A percentile compares a stretch with the other conserved stretches of the same genome.
These are phyloP conservation scores for Thielaviopsis euricoi DNA, from an alignment of 2,329 filamentous ascomycete genomes.

Conservation along the genomic window DNA sequence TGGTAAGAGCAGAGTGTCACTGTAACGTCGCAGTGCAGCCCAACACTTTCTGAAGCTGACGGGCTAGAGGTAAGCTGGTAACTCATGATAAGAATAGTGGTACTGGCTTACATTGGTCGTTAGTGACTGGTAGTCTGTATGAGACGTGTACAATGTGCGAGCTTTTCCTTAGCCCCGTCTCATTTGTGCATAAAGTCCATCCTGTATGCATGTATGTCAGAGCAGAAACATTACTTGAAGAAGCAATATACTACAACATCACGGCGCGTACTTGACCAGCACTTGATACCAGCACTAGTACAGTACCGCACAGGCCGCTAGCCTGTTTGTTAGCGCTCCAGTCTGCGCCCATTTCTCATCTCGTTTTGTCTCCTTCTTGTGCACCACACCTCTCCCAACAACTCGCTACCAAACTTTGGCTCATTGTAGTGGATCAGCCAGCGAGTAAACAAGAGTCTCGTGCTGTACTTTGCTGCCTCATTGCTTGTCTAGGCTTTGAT, in stretches of 20 bases:
- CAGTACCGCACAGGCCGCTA: too few relatives aligned
- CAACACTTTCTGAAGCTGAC: not conserved
- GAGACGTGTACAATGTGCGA: not conserved
- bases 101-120: not conserved
- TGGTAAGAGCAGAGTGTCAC: not conserved
- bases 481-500: constrained; percentile 3
- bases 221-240: not conserved
- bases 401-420: not conserved
- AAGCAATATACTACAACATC: not conserved
- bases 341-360: not conserved
- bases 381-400: not conserved
- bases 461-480: not conserved
- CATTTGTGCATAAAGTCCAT: not conserved
- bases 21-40: not conserved
- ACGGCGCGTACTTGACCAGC: too few relatives aligned
- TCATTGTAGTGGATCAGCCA: not conserved
- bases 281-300: too few relatives aligned
- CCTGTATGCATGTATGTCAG: not conserved
- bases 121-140: not conserved
- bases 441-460: not conserved
- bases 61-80: not conserved
- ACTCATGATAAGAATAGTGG: not conserved
- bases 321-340: too few relatives aligned
- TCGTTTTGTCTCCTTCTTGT: not conserved
- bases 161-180: not conserved